A percentile compares a stretch with the other conserved stretches of the same genome.
These are phyloP conservation scores for Hanseniaspora meyeri DNA, from an alignment of 805 yeast species.

Conservation along the genomic window DNA sequence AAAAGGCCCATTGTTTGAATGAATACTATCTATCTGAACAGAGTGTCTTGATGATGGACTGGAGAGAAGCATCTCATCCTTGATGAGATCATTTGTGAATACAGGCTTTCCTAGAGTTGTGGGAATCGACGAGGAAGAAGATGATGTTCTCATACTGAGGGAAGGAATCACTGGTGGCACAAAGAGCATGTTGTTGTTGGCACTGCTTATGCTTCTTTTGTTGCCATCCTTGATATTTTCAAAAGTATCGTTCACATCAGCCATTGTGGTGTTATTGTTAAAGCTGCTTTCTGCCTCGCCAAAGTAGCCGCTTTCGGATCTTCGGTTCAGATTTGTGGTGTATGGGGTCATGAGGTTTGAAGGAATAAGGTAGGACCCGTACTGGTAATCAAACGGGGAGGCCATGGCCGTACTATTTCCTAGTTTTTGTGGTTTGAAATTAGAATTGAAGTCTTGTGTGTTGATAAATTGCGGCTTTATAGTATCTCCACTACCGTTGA, in stretches of 20 bases:
- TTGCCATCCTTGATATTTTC: not conserved
- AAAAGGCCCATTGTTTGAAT: not conserved
- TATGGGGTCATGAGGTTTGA: conserved; percentile 36
- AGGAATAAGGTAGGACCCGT: conserved; percentile 52
- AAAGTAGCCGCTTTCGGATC: not conserved
- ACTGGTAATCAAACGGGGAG: conserved; percentile 48
- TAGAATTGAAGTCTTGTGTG: not conserved
- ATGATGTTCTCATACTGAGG: not conserved
- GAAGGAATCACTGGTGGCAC: not conserved
- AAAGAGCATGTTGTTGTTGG: not conserved
- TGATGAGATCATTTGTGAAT: not conserved
- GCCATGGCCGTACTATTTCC: conserved; percentile 26
- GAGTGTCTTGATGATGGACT: not conserved
- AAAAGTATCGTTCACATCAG: not conserved
- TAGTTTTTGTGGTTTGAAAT: not conserved
- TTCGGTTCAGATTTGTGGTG: not conserved
- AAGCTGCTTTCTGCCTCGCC: not conserved
- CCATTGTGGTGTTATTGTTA: not conserved
- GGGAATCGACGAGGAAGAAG: not conserved
- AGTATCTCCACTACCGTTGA: not conserved
- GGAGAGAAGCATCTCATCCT: not conserved
- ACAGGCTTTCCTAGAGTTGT: not conserved
- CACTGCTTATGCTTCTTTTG: not conserved
- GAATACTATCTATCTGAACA: not conserved
- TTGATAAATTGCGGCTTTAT: conserved; percentile 1